phyloP scores from a whole-genome alignment of 352 stramenopile genomes.

The Phytophthora pinifolia region DNA sequence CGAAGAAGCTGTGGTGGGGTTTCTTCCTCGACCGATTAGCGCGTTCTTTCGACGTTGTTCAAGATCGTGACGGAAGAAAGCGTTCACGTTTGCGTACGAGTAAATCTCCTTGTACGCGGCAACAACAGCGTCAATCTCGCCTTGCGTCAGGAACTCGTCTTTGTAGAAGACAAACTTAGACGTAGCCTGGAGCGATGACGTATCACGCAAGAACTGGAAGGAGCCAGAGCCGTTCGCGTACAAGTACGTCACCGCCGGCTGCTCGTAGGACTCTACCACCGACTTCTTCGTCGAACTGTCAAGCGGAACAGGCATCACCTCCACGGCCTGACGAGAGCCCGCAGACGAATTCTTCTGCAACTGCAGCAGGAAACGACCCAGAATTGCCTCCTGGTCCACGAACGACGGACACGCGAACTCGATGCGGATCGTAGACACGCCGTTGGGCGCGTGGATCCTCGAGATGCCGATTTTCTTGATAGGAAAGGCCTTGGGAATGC shows the following conservation, averaged over 20 bases:
- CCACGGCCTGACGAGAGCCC: slow-evolving; percentile 39
- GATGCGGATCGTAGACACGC: slow-evolving; percentile 82
- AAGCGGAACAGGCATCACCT: slow-evolving; percentile 55
- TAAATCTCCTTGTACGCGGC: slow-evolving; percentile 86
- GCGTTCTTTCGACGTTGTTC: slow-evolving; percentile 67
- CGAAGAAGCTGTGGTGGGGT: slow-evolving; percentile 12
- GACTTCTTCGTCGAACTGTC: slow-evolving; percentile 48
- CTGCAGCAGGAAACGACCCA: slow-evolving; percentile 65
- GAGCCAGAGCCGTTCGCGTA: slow-evolving; percentile 75
- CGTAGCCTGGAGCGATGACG: slow-evolving; percentile 35
- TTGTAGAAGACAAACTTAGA: slow-evolving; percentile 87
- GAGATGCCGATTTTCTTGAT: slow-evolving; percentile 86
- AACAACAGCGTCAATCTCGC: slow-evolving; percentile 77
- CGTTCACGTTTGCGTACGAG: slow-evolving; percentile 74
- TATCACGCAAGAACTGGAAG: slow-evolving; percentile 78
- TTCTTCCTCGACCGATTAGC: slow-evolving; percentile 30
- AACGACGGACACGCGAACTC: slow-evolving; percentile 81
- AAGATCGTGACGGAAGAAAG: slow-evolving; percentile 69
- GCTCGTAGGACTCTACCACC: slow-evolving; percentile 64
- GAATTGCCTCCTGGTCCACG: slow-evolving; percentile 69
- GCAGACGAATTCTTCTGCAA: slow-evolving; percentile 38
- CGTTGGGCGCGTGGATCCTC: slow-evolving; percentile 75
- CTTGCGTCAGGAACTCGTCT: slow-evolving; percentile 70
- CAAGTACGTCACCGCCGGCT: slow-evolving; percentile 71
- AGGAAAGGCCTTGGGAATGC: slow-evolving; percentile 72